phyloP scores from a whole-genome alignment of 1,284 basidiomycete genomes.

The Trametes hirsuta region DNA sequence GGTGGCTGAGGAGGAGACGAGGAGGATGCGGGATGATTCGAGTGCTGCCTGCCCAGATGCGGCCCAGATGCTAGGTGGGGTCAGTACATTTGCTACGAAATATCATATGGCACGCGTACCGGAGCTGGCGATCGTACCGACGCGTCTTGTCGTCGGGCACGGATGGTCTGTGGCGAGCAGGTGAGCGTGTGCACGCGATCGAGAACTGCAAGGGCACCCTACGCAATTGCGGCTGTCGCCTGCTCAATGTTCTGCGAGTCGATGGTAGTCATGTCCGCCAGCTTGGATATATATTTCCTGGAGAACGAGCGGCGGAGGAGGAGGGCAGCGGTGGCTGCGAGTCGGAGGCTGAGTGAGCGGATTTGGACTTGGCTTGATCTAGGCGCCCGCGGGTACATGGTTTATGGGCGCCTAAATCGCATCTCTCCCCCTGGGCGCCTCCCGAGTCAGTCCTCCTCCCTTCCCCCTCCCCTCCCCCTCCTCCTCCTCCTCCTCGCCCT shows the following conservation, averaged over 20 bases:
- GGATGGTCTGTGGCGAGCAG: conserved; percentile 32
- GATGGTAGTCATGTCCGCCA: conserved; percentile 20
- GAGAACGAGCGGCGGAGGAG: background rate
- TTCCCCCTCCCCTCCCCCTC: conserved; percentile 5
- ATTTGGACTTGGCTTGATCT: background rate
- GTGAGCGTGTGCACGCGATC: conserved; percentile 2
- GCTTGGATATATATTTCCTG: background rate
- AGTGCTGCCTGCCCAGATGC: conserved; percentile 92
- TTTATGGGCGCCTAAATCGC: background rate
- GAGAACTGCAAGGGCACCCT: conserved; percentile 21
- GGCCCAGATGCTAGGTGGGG: conserved; percentile 81
- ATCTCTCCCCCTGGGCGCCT: no score
- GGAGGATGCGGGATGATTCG: conserved; percentile 82
- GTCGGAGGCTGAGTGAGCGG: background rate
- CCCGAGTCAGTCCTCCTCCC: conserved; percentile 5
- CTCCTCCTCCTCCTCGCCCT: background rate
- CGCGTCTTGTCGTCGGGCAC: conserved; percentile 85
- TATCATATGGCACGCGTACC: conserved; percentile 50
- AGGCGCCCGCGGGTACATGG: background rate
- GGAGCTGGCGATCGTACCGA: conserved; percentile 89
- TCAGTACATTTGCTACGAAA: background rate
- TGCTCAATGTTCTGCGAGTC: conserved; percentile 55
- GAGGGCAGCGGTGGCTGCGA: background rate
- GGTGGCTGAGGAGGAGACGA: conserved; percentile 81
- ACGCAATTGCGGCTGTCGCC: conserved; percentile 55